Base-by-base conservation (phyloP, 2,329 filamentous ascomycete species). In the Epichloe sibirici region DNA sequence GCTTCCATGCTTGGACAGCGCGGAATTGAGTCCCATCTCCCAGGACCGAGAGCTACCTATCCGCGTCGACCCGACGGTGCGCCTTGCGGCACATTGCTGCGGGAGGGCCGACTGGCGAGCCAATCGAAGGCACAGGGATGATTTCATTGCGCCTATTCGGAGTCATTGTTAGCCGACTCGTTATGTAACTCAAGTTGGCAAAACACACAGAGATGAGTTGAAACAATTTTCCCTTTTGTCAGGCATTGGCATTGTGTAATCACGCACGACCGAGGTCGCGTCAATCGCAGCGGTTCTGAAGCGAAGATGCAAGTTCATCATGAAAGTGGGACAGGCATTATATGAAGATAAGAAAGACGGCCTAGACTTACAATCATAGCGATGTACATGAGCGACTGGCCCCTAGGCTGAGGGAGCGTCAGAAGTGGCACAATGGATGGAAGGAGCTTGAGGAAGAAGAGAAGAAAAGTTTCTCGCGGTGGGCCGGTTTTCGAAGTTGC, bases 211-310 rank as follows among this genome's bases (percentile, higher is more conserved):
- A 47, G 42, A 45, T 21, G 57, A 55, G 13, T n/a, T 6, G 8
- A 23, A 35, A 25, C 2, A n/a, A 23, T 31, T 28, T 28, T 31
- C 17, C 2, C 2, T 25, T 6, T 37, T 51, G 54, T 72, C 70
- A 72, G 70, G 61, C 38, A 61, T 62, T 65, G 63, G 71, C 69
- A 67, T 63, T 60, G 63, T 71, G 52, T 66, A 64, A 70, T 73
- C 71, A 72, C 57, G 44, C 69, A 68, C 69, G 69, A 68, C 60
- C 65, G 65, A 62, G 66, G 65, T 69, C 65, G 69, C 65, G 67
- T 74, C 69, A 72, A 71, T 70, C 71, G 71, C 71, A 74, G 71
- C 71, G 71, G 71, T 74, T 73, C 71, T 74, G 69, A 72, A 70
- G 69, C 68, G 68, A 69, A 55, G 59, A 65, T 69, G 68, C 67